Evolutionary conservation across 768 basidiomycete species (phyloP).

Genomic region (Amanita brunnescens): DNA sequence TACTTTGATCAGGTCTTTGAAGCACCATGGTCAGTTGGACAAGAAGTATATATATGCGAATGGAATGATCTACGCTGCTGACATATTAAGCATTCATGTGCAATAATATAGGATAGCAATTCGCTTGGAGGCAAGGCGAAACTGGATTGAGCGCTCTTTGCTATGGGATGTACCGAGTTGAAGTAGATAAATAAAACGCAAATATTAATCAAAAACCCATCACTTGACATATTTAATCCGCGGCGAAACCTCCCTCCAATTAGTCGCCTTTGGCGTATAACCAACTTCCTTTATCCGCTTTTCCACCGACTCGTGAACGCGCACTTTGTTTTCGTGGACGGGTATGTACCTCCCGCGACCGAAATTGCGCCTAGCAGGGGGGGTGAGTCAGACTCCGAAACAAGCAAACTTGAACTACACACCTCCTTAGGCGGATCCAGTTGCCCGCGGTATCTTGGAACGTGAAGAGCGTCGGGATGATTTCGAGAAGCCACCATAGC

Average conservation of each 20-base stretch:
- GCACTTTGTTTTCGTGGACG: not conserved
- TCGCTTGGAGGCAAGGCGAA: not conserved
- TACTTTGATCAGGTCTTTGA: no score
- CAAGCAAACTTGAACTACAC: not conserved
- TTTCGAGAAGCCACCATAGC: conserved; percentile 5
- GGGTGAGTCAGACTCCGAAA: not conserved
- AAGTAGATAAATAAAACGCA: no score
- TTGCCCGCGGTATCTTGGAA: not conserved
- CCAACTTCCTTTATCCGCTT: not conserved
- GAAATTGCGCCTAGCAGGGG: not conserved
- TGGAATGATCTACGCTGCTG: not conserved
- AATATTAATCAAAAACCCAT: not conserved
- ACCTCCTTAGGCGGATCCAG: not conserved
- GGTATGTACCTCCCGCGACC: conserved; percentile 6
- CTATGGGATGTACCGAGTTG: no score
- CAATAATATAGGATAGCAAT: not conserved
- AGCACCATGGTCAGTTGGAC: not conserved
- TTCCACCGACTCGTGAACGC: conserved; percentile 2
- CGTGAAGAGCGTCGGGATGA: not conserved
- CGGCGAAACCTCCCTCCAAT: not conserved
- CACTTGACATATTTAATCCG: conserved; percentile 4
- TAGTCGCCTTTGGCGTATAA: not conserved
- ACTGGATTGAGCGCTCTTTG: not conserved
- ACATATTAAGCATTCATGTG: not conserved
- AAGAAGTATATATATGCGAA: not conserved